phyloP scores from a whole-genome alignment of 257 asterid genomes.

The Mentha longifolia region DNA sequence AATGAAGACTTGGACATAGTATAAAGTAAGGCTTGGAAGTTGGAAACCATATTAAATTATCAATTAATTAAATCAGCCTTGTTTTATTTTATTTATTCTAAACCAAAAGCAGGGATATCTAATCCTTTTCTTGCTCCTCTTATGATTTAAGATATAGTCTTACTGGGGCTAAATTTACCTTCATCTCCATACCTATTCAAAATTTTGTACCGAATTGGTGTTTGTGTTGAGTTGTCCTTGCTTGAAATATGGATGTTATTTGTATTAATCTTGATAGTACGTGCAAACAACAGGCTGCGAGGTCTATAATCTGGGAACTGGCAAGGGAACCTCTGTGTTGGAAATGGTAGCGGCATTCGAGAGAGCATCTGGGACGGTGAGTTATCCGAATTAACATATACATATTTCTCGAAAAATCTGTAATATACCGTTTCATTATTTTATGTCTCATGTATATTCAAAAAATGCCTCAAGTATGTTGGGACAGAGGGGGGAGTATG shows the following conservation, averaged over 20 bases:
- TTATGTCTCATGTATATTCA: too few relatives aligned
- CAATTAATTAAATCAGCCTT: too few relatives aligned
- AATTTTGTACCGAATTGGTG: background rate
- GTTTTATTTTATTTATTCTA: too few relatives aligned
- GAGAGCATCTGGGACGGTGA: conserved; percentile 94
- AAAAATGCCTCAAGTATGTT: too few relatives aligned
- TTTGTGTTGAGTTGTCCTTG: background rate
- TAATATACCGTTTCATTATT: too few relatives aligned
- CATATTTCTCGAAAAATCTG: background rate
- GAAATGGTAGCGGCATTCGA: conserved; percentile 99
- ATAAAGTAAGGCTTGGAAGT: too few relatives aligned
- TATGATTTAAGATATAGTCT: background rate
- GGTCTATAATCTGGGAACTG: conserved; percentile 95
- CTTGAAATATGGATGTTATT: background rate
- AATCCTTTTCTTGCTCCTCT: background rate
- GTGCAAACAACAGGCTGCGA: conserved; percentile 69
- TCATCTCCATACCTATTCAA: background rate
- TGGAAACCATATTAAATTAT: too few relatives aligned
- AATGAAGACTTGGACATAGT: too few relatives aligned
- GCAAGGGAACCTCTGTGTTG: conserved; percentile 91
- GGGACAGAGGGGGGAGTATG: too few relatives aligned
- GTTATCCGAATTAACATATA: conserved; percentile 11
- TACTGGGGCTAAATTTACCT: background rate
- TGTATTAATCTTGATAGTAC: conserved; percentile 12
- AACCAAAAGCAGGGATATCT: background rate